phyloP scores from a whole-genome alignment of 805 yeast genomes.

The Metschnikowia chrysomelidarum region DNA sequence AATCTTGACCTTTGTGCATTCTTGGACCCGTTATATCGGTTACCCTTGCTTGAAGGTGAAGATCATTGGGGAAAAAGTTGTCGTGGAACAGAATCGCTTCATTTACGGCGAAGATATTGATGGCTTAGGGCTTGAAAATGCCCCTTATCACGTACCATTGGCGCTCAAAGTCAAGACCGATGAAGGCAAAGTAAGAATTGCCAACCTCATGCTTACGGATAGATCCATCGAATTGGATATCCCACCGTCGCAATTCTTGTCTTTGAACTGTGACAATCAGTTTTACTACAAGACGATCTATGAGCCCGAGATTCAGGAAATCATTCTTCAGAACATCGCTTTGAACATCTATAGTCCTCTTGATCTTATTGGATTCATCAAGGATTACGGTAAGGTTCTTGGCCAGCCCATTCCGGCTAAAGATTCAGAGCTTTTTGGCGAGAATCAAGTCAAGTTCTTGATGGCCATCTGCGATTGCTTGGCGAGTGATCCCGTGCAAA shows the following conservation, averaged over 20 bases:
- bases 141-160: slow-evolving; percentile 63
- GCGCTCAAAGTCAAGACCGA: slow-evolving; percentile 32
- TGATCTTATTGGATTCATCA: slow-evolving; percentile 37
- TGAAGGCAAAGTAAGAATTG: slow-evolving; percentile 29
- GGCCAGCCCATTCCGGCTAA: slow-evolving; percentile 23
- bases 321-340: slow-evolving; percentile 23
- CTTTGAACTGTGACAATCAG: slow-evolving; percentile 43
- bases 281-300: slow-evolving; percentile 54
- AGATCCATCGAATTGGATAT: slow-evolving; percentile 33
- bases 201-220: slow-evolving; percentile 45
- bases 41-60: slow-evolving; percentile 50
- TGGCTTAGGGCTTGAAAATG: slow-evolving; percentile 46
- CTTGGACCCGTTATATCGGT: slow-evolving; percentile 64
- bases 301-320: slow-evolving; percentile 20
- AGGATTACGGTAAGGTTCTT: slow-evolving; percentile 40
- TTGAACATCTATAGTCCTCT: slow-evolving; percentile 21
- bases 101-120: slow-evolving; percentile 24
- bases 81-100: slow-evolving; percentile 39
- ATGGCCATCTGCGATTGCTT: slow-evolving; percentile 29
- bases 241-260: slow-evolving; percentile 31
- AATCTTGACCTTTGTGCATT: slow-evolving; percentile 49
- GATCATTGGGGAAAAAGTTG: slow-evolving; percentile 24
- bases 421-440: slow-evolving; percentile 25
- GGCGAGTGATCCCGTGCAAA: slow-evolving; percentile 20
- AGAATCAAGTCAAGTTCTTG: slow-evolving; percentile 24